A percentile compares a stretch with the other conserved stretches of the same genome.
Evolutionary conservation across 2,329 filamentous ascomycete genomes (phyloP).

Genomic region (Colletotrichum sp.): DNA sequence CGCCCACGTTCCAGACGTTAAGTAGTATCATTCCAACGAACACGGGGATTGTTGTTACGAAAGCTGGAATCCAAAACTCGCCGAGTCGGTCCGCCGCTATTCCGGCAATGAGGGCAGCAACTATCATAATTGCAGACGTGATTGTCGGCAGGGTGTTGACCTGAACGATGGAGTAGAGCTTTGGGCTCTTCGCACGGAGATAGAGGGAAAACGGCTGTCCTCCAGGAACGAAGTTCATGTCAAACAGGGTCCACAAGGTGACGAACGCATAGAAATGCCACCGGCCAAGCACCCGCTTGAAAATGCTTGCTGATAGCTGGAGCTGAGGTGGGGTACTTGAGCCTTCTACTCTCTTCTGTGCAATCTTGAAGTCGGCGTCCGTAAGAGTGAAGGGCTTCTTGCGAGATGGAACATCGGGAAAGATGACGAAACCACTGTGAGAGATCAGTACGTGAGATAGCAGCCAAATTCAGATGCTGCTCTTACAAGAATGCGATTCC

Average conservation of each 20-base stretch:
- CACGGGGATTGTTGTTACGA: not conserved
- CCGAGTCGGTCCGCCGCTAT: not conserved
- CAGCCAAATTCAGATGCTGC: not conserved
- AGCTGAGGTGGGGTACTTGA: constrained; percentile 31
- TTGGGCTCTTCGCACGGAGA: constrained; percentile 34
- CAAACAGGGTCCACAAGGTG: constrained; percentile 37
- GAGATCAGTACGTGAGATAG: constrained; percentile 42
- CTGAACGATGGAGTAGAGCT: not conserved
- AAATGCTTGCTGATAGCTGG: constrained; percentile 35
- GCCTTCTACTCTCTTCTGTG: constrained; percentile 29
- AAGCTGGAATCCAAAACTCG: not conserved
- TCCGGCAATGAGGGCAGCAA: not conserved
- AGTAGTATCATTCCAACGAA: not conserved
- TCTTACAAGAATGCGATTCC: not conserved
- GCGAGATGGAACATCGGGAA: constrained; percentile 31
- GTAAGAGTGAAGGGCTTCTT: constrained; percentile 33
- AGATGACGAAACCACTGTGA: constrained; percentile 43
- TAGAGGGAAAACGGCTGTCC: constrained; percentile 41
- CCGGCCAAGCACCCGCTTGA: constrained; percentile 37
- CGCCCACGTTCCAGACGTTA: not conserved
- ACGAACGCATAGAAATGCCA: constrained; percentile 45
- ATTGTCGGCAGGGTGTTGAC: not conserved
- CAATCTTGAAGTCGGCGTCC: constrained; percentile 25
- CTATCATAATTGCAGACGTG: not conserved
- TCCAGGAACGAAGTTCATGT: constrained; percentile 37